phyloP scores from a whole-genome alignment of 345 rosid genomes.

The Microcos paniculata region DNA sequence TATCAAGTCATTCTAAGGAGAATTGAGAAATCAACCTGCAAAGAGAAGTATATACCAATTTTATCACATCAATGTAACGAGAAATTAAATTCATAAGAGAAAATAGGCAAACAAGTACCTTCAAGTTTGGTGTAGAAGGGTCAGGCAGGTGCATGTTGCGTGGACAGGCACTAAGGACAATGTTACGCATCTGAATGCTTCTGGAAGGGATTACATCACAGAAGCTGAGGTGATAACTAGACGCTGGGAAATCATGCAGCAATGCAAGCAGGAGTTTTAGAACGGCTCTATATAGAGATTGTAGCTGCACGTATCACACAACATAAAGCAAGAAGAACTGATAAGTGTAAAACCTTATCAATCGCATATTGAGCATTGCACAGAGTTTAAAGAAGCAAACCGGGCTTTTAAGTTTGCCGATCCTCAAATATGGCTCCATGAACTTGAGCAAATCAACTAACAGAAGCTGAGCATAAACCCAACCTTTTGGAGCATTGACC shows the following conservation, averaged over 20 bases:
- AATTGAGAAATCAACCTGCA: no score
- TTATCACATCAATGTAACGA: background rate
- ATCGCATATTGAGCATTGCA: background rate
- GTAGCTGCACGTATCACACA: conserved; percentile 46
- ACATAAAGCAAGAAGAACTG: background rate
- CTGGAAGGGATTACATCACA: conserved; percentile 97
- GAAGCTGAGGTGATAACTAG: conserved; percentile 90
- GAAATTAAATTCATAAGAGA: background rate
- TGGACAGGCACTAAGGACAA: conserved; percentile 87
- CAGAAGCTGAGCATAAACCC: conserved; percentile 85
- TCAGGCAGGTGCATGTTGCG: conserved; percentile 84
- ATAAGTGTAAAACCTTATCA: background rate
- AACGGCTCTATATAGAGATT: conserved; percentile 75
- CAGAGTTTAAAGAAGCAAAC: conserved; percentile 44
- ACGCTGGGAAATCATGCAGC: conserved; percentile 95
- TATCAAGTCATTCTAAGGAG: no score
- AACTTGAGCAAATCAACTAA: conserved; percentile 87
- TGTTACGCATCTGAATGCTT: conserved; percentile 96
- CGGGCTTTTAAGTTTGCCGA: conserved; percentile 75
- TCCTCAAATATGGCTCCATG: conserved; percentile 90
- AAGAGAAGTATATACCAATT: no score
- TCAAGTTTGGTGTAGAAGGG: background rate
- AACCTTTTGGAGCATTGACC: conserved; percentile 79
- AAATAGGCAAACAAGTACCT: background rate
- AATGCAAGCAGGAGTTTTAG: conserved; percentile 84